Evolutionary conservation across 768 basidiomycete species (phyloP).

Genomic region (Kwoniella sp.): DNA sequence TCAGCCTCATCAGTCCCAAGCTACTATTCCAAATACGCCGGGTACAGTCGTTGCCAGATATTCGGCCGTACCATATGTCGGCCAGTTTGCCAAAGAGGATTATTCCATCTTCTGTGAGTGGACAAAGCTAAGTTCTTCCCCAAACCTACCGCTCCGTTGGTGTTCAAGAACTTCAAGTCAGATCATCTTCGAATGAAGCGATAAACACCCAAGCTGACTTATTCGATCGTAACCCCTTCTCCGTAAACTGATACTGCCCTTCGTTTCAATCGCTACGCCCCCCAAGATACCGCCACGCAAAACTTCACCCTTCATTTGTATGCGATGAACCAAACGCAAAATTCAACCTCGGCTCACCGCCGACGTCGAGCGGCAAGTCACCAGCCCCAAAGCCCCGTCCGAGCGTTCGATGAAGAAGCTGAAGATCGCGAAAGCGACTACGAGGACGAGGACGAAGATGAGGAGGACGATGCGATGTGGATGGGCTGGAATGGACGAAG

Average conservation of each 20-base stretch:
- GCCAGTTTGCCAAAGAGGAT: conserved; percentile 52
- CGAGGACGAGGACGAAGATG: conserved; percentile 57
- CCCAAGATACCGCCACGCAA: conserved; percentile 66
- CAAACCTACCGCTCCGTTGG: neutral
- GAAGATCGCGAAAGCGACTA: conserved; percentile 59
- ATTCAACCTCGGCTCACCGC: conserved; percentile 64
- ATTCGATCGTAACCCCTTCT: conserved; percentile 28
- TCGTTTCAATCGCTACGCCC: conserved; percentile 36
- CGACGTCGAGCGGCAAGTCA: conserved; percentile 17
- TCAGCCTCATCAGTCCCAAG: conserved; percentile 9
- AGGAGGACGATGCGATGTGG: conserved; percentile 61
- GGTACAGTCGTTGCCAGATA: conserved; percentile 54
- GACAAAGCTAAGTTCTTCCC: neutral
- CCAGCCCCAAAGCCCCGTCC: conserved; percentile 16
- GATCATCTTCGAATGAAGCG: no score
- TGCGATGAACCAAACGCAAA: conserved; percentile 38
- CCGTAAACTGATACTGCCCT: conserved; percentile 32
- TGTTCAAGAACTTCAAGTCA: no score
- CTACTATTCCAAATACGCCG: conserved; percentile 39
- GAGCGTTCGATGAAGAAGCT: conserved; percentile 50
- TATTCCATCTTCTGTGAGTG: conserved; percentile 49
- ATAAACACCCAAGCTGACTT: conserved; percentile 1
- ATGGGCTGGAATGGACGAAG: conserved; percentile 27
- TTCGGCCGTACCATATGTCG: conserved; percentile 51
- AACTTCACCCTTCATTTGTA: conserved; percentile 90